Evolutionary conservation across 208 protist species (phyloP), one percentile per base, ranked within the genome.

Genomic region (Plasmodiophora brassicae): DNA sequence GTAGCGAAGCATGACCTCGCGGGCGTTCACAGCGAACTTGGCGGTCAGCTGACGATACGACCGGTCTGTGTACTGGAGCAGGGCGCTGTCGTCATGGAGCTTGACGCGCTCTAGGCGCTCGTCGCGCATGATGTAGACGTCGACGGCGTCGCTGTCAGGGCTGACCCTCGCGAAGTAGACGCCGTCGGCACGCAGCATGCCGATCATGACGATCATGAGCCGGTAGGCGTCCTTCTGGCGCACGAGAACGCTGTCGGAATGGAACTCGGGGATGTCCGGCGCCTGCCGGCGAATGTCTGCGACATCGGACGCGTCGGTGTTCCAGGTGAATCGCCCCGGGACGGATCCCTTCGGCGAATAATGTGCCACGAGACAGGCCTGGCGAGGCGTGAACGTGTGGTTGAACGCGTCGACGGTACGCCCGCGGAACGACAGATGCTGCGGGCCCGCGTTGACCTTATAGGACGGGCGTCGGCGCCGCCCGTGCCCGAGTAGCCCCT

Each of bases 371-470:
- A 78, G 14, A n/a, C 41, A n/a, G 65, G 65, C 65, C 10, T 5
- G n/a, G 32, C 41, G 32, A 32, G 65, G 65, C 10, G 41, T 32
- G 65, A 78, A 78, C 5, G 65, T 32, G n/a, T 78, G 65, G 41
- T 78, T 78, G 65, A 78, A 78, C 14, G 65, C n/a, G n/a, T 78
- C n/a, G n/a, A 78, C 65, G 41, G 65, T 78, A 44, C 5, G 5
- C 41, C 65, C 65, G 20, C 65, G 65, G 41, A 78, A 78, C 32
- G n/a, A 5, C 32, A 78, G 65, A 78, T 38, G 41, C 5, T 5
- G 32, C 65, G 65, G n/a, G 20, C 14, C 5, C 10, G 65, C 5
- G 10, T 78, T 38, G 20, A 78, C n/a, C n/a, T n/a, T 44, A 78
- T 78, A 78, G 10, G 65, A 78, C 5, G 65, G 14, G 14, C n/a